Conservation (phyloP, 257 asterid species). For the Solanum chiquidenum region DNA sequence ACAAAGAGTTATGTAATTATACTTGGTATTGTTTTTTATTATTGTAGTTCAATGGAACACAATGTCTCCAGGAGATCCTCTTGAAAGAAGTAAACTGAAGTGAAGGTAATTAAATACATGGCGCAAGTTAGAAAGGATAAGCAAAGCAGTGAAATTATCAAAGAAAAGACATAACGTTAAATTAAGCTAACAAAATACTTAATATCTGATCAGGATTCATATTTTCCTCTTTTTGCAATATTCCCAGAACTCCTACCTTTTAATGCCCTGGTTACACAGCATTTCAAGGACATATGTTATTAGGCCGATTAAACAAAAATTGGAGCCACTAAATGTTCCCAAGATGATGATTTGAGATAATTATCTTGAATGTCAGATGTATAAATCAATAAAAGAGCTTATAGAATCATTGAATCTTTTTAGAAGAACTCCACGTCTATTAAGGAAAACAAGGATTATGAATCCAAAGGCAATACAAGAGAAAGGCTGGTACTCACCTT, state of each 20-base stretch:
- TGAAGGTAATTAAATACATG: neutral
- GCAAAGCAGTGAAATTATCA: neutral
- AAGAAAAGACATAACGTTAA: neutral
- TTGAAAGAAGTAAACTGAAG: neutral
- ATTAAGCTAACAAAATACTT: neutral
- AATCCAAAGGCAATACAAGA: neutral
- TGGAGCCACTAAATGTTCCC: neutral
- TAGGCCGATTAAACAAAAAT: neutral
- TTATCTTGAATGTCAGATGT: neutral
- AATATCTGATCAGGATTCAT: neutral
- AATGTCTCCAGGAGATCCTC: neutral
- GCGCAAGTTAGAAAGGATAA: neutral
- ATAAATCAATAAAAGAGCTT: neutral
- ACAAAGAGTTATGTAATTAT: conserved; percentile 5
- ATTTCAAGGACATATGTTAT: neutral
- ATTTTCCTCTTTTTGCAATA: neutral
- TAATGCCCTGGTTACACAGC: neutral
- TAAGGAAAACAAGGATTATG: neutral
- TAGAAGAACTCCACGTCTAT: neutral
- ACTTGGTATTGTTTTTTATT: neutral
- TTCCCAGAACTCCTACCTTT: neutral
- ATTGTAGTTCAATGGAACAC: neutral
- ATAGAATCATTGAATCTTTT: neutral
- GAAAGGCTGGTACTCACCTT: conserved; percentile 36
- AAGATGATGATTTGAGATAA: neutral